Evolutionary conservation across 495 filamentous ascomycete species (phyloP).

Genomic region (Hypoxylon fuscum): DNA sequence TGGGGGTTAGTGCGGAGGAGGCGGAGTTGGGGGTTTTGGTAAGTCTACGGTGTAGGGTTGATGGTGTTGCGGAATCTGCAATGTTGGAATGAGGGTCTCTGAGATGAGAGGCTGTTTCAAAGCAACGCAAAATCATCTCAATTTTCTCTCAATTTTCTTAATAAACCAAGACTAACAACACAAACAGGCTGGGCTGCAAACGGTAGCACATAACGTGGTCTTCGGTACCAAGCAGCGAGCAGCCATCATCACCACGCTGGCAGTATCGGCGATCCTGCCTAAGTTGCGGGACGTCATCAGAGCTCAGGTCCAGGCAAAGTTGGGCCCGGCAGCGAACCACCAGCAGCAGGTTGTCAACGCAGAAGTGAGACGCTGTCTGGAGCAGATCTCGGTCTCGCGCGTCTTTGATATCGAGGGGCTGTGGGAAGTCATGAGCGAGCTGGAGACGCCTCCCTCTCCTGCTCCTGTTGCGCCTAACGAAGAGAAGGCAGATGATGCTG

Average conservation of each 20-base stretch:
- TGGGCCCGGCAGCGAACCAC: conserved; percentile 20
- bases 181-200: conserved; percentile 51
- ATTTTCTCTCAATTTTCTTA: no score
- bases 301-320: conserved; percentile 30
- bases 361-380: conserved; percentile 50
- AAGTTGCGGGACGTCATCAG: conserved; percentile 46
- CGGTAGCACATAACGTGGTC: conserved; percentile 39
- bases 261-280: conserved; percentile 44
- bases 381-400: conserved; percentile 61
- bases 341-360: conserved; percentile 20
- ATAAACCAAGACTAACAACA: not conserved
- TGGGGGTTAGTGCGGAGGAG: conserved; percentile 59
- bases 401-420: conserved; percentile 69
- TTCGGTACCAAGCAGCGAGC: conserved; percentile 25
- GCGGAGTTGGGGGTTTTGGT: conserved; percentile 51
- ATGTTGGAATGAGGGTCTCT: not conserved
- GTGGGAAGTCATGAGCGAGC: conserved; percentile 62
- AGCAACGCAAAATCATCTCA: no score
- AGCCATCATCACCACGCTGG: conserved; percentile 50
- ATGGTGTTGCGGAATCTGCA: no score
- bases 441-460: conserved; percentile 38
- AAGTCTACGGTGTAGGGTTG: conserved; percentile 38
- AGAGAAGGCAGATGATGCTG: not conserved
- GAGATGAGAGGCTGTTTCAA: no score
- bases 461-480: not conserved